A percentile compares a stretch with the other conserved stretches of the same genome.
These are phyloP conservation scores for Gymnopilus junonius DNA, from an alignment of 768 basidiomycete genomes.

Conservation along the genomic window DNA sequence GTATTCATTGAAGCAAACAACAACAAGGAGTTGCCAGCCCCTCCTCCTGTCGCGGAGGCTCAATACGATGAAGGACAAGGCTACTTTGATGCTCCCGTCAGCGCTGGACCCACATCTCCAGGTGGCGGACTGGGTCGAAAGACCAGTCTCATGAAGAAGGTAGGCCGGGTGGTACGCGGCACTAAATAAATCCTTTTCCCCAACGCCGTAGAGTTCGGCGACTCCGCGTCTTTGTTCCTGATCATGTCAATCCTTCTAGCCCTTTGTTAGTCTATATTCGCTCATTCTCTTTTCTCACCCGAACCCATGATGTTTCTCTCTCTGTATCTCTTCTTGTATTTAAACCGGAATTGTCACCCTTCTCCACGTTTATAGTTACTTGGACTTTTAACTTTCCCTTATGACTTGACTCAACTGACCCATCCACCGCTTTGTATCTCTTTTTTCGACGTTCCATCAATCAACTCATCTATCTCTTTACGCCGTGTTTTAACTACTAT, in stretches of 20 bases:
- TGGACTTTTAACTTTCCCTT: neutral
- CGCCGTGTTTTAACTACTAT: neutral
- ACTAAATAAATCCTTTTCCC: constrained; percentile 33
- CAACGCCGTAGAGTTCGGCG: neutral
- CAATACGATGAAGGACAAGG: constrained; percentile 33
- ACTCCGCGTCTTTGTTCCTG: neutral
- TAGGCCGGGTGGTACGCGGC: constrained; percentile 72
- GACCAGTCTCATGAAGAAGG: constrained; percentile 80
- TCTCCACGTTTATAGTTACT: neutral
- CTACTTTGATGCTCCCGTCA: constrained; percentile 55
- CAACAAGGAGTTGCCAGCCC: constrained; percentile 59
- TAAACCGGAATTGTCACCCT: constrained; percentile 9
- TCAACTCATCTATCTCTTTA: neutral
- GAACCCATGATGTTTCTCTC: neutral
- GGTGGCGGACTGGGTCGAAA: constrained; percentile 60
- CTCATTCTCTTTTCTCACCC: neutral
- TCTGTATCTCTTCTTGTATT: constrained; percentile 16
- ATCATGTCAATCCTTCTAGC: constrained; percentile 12
- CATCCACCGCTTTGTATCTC: constrained; percentile 6
- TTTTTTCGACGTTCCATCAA: neutral
- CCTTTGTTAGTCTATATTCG: neutral
- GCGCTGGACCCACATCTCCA: constrained; percentile 23
- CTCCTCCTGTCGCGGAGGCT: constrained; percentile 28
- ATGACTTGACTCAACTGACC: neutral
- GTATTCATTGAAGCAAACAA: constrained; percentile 63